Conservation (phyloP, 2,329 filamentous ascomycete species). For the Botryotinia globosa region DNA sequence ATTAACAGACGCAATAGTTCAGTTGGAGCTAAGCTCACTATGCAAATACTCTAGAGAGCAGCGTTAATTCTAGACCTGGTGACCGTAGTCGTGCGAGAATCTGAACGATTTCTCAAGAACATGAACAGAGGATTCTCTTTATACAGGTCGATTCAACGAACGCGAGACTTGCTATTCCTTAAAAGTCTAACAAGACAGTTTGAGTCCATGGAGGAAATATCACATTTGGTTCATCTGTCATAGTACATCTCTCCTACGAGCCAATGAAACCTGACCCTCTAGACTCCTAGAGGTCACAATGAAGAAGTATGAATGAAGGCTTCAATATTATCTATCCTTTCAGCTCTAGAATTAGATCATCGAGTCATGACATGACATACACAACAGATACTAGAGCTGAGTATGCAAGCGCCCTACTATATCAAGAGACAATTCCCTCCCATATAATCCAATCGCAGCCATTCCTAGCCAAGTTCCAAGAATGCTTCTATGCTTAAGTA, state of each 20-base stretch:
- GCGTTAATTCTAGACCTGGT: neutral
- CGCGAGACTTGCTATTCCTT: neutral
- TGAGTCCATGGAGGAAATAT: neutral
- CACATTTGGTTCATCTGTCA: neutral
- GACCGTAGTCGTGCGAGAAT: neutral
- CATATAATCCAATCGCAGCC: neutral
- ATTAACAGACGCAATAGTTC: neutral
- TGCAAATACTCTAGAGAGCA: no score
- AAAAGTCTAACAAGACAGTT: no score
- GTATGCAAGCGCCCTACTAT: neutral
- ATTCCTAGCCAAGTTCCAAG: neutral
- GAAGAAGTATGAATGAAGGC: neutral
- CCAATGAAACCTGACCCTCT: neutral
- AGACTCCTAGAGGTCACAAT: neutral
- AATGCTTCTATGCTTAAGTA: neutral
- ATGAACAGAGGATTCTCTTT: neutral
- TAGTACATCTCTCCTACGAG: neutral
- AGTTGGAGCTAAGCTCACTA: neutral
- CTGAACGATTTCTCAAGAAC: neutral
- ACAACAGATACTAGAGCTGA: neutral
- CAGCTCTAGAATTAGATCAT: neutral
- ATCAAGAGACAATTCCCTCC: neutral
- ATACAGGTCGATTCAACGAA: neutral
- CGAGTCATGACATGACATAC: neutral
- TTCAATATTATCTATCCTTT: neutral